Evolutionary conservation across 2,329 filamentous ascomycete species (phyloP).

Genomic region (Reticulascus tulasneorum): DNA sequence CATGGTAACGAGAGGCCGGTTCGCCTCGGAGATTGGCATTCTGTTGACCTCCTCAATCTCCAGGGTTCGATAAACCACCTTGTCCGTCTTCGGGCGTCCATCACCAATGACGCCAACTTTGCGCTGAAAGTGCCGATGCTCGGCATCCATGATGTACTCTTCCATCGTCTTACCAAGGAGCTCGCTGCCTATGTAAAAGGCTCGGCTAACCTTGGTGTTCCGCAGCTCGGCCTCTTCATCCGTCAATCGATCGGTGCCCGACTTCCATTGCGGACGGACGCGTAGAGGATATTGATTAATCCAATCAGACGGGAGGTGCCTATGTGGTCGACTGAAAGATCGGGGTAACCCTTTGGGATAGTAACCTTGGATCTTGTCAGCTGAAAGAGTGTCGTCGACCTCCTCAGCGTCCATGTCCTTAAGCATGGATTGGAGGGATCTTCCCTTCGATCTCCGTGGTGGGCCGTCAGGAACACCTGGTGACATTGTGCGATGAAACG

Average conservation of each 20-base stretch:
- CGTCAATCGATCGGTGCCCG: slow-evolving; percentile 16
- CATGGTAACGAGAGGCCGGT: slow-evolving; percentile 39
- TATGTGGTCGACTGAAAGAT: slow-evolving; percentile 1
- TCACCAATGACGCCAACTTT: slow-evolving; percentile 34
- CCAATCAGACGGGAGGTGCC: slow-evolving; percentile 23
- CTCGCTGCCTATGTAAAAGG: slow-evolving; percentile 36
- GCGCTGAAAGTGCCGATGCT: slow-evolving; percentile 21
- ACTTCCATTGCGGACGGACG: slow-evolving; percentile 9
- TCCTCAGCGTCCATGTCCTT: slow-evolving; percentile 25
- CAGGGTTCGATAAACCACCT: slow-evolving; percentile 22
- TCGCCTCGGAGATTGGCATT: slow-evolving; percentile 33
- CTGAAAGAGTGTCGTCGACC: no score
- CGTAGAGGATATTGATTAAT: slow-evolving; percentile 11
- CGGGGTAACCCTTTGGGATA: slow-evolving; percentile 26
- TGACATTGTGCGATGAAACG: slow-evolving; percentile 1
- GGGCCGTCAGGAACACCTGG: no score
- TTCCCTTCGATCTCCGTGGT: no score
- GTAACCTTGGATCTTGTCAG: slow-evolving; percentile 23
- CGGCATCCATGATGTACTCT: slow-evolving; percentile 25
- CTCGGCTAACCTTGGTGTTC: slow-evolving; percentile 23
- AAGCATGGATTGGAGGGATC: slow-evolving; percentile 7
- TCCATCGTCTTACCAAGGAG: slow-evolving; percentile 29
- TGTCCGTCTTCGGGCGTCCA: slow-evolving; percentile 25
- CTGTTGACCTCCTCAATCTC: slow-evolving; percentile 32
- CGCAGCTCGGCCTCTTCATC: slow-evolving; percentile 20